These are phyloP conservation scores for Poterioochromonas sp. DNA, from an alignment of 352 stramenopile genomes.

Conservation along the genomic window DNA sequence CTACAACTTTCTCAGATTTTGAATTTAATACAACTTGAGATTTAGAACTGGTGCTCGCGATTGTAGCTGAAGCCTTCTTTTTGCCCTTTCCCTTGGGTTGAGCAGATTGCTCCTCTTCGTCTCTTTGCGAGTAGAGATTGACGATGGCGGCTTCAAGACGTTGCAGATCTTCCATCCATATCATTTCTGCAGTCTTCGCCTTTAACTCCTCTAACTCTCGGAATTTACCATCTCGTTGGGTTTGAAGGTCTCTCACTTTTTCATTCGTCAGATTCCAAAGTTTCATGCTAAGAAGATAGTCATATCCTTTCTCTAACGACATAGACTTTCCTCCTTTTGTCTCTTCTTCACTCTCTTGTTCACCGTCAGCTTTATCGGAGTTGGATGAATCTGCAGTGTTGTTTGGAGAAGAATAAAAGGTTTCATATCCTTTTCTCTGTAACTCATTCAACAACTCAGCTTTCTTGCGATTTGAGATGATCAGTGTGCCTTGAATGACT, in stretches of 20 bases:
- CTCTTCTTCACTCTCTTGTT: slow-evolving; percentile 36
- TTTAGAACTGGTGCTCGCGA: not conserved
- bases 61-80: not conserved
- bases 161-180: slow-evolving; percentile 61
- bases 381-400: slow-evolving; percentile 45
- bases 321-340: not conserved
- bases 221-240: slow-evolving; percentile 75
- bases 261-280: slow-evolving; percentile 95
- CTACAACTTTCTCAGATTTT: slow-evolving; percentile 2
- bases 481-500: slow-evolving; percentile 79
- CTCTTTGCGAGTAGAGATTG: slow-evolving; percentile 52
- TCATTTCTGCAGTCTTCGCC: slow-evolving; percentile 48
- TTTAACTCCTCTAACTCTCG: slow-evolving; percentile 72
- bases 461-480: slow-evolving; percentile 72
- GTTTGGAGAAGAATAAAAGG: slow-evolving; percentile 45
- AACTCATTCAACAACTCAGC: slow-evolving; percentile 64
- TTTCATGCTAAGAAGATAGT: slow-evolving; percentile 96
- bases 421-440: slow-evolving; percentile 57
- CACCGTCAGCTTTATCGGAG: slow-evolving; percentile 40
- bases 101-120: slow-evolving; percentile 38
- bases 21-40: slow-evolving; percentile 16
- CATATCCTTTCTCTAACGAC: slow-evolving; percentile 70
- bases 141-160: slow-evolving; percentile 58
- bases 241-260: slow-evolving; percentile 75
- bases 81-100: slow-evolving; percentile 17